Evolutionary conservation across 1,139 yeast genomes (phyloP).

Genomic region (Yamadazyma buinensis): DNA sequence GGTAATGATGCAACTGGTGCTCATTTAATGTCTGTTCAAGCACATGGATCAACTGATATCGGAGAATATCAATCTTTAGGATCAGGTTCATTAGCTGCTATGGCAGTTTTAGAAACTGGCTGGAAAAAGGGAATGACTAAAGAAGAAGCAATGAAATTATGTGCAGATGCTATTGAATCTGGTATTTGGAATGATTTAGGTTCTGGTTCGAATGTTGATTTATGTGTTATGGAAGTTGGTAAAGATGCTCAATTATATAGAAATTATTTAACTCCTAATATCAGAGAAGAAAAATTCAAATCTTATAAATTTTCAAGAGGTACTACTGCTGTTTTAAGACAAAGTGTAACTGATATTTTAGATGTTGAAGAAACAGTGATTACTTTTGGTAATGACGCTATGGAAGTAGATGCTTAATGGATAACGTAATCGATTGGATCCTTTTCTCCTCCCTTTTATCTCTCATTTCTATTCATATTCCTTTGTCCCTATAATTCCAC

Average conservation of each 20-base stretch:
- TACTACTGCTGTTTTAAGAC: slow-evolving; percentile 78
- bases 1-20: slow-evolving; percentile 97
- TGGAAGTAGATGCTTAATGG: slow-evolving; percentile 68
- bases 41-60: slow-evolving; percentile 96
- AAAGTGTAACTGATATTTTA: slow-evolving; percentile 59
- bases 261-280: slow-evolving; percentile 88
- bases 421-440: too few relatives aligned
- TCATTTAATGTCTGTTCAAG: slow-evolving; percentile 87
- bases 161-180: slow-evolving; percentile 91
- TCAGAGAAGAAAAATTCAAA: slow-evolving; percentile 73
- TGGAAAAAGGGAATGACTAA: slow-evolving; percentile 76
- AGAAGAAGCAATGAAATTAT: slow-evolving; percentile 86
- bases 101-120: slow-evolving; percentile 90
- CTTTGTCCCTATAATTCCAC: too few relatives aligned
- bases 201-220: slow-evolving; percentile 95
- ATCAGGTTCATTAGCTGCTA: slow-evolving; percentile 97
- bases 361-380: slow-evolving; percentile 69
- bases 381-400: slow-evolving; percentile 43
- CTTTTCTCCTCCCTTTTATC: too few relatives aligned
- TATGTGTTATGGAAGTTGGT: slow-evolving; percentile 93
- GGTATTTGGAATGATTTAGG: slow-evolving; percentile 99
- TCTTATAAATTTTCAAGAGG: slow-evolving; percentile 87
- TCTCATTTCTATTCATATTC: too few relatives aligned
- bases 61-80: slow-evolving; percentile 92
- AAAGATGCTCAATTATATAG: slow-evolving; percentile 81